A percentile compares a stretch with the other conserved stretches of the same genome.
Conservation (phyloP, 345 rosid species). For the Eucalyptus albens region DNA sequence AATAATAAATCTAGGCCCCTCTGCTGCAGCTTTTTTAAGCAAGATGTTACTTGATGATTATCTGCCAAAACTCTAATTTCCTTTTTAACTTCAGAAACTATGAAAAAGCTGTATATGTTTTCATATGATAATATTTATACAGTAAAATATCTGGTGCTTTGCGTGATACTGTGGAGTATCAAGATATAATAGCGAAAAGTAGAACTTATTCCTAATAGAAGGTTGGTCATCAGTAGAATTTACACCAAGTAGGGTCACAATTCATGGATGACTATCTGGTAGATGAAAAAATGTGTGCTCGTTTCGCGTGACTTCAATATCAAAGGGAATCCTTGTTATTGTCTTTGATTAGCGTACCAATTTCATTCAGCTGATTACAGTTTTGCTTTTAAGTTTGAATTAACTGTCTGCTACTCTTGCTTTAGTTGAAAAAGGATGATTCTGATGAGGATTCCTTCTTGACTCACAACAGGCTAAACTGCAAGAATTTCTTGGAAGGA, state of each 20-base stretch:
- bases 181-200: neutral
- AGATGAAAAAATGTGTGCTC: neutral
- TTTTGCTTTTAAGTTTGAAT: neutral
- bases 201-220: neutral
- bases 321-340: neutral
- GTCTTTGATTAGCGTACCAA: neutral
- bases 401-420: neutral
- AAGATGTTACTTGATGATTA: neutral
- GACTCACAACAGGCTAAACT: slow-evolving; percentile 54
- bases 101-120: neutral
- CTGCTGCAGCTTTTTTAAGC: neutral
- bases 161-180: neutral
- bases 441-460: neutral
- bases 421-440: neutral
- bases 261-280: neutral
- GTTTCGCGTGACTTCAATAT: neutral
- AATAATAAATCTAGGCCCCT: neutral
- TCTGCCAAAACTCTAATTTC: neutral
- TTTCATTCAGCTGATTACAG: neutral
- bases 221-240: neutral
- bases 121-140: neutral
- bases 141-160: neutral
- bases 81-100: neutral
- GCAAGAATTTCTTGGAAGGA: slow-evolving; percentile 90
- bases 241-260: neutral